phyloP scores from a whole-genome alignment of 148 eudicot species.

The Chenopodium album region DNA sequence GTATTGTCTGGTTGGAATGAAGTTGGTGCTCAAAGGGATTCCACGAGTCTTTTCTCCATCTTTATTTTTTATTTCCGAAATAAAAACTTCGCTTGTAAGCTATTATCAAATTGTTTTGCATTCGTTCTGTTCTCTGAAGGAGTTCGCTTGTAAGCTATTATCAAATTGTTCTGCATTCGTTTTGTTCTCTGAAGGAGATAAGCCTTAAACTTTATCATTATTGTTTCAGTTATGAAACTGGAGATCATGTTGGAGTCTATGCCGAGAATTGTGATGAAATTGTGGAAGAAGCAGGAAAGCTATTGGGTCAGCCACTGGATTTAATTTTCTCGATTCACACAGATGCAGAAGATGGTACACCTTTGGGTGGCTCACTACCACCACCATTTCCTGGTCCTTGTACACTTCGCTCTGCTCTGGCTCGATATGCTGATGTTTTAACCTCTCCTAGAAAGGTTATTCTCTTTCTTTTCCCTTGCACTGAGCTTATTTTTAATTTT shows the following conservation, averaged over 20 bases:
- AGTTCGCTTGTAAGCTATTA: too few species aligned
- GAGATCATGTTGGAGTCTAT: slow-evolving; percentile 87
- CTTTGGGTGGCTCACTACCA: slow-evolving; percentile 75
- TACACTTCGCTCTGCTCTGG: slow-evolving; percentile 60
- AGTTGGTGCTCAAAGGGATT: too few species aligned
- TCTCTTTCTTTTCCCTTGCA: background rate
- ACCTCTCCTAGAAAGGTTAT: slow-evolving; percentile 76
- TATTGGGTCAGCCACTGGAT: slow-evolving; percentile 65
- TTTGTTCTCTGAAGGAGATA: background rate
- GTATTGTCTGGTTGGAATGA: too few species aligned
- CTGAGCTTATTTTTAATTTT: background rate
- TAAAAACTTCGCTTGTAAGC: too few species aligned
- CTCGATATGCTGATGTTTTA: slow-evolving; percentile 77
- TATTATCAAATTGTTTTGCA: too few species aligned
- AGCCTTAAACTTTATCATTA: background rate
- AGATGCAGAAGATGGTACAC: slow-evolving; percentile 67
- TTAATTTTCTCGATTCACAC: slow-evolving; percentile 61
- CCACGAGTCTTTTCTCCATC: too few species aligned
- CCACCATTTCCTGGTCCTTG: slow-evolving; percentile 94
- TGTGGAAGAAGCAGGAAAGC: slow-evolving; percentile 73
- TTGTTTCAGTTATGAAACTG: slow-evolving; percentile 78
- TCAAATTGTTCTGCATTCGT: too few species aligned
- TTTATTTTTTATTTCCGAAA: too few species aligned
- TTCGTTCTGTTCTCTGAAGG: background rate
- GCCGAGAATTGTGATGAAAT: slow-evolving; percentile 69